Evolutionary conservation across 106 monocot genomes (phyloP).

Genomic region (Alisma plantagoaquatica): DNA sequence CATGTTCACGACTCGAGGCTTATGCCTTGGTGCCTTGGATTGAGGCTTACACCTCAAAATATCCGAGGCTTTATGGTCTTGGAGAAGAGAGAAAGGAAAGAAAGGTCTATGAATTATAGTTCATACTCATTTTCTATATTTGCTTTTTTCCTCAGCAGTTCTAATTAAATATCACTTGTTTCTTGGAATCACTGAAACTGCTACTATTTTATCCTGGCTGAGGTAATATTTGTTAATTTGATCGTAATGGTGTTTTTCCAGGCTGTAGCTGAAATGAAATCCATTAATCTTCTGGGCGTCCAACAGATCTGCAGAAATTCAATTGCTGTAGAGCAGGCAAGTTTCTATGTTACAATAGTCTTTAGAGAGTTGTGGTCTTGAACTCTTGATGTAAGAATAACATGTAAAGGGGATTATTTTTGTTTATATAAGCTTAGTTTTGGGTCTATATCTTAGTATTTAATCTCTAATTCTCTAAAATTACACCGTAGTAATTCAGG

Average conservation of each 20-base stretch:
- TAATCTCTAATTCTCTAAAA: neutral
- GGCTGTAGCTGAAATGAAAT: slow-evolving; percentile 89
- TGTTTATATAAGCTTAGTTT: neutral
- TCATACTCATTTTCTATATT: too few relatives aligned
- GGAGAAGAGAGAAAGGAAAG: too few relatives aligned
- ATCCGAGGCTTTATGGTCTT: too few relatives aligned
- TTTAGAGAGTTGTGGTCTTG: too few relatives aligned
- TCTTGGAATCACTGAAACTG: neutral
- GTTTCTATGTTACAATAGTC: slow-evolving; percentile 1
- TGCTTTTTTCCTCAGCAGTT: neutral
- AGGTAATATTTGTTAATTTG: too few relatives aligned
- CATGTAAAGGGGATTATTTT: too few relatives aligned
- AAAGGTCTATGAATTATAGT: too few relatives aligned
- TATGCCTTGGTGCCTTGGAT: too few relatives aligned
- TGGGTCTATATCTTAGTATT: neutral
- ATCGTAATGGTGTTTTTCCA: slow-evolving; percentile 10
- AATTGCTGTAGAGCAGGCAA: slow-evolving; percentile 93
- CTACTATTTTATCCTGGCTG: neutral
- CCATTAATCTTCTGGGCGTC: slow-evolving; percentile 87
- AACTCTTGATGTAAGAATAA: too few relatives aligned
- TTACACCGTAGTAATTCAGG: too few relatives aligned
- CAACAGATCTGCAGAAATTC: slow-evolving; percentile 99
- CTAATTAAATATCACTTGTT: neutral
- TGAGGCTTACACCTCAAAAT: too few relatives aligned
- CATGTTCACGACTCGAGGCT: too few relatives aligned